Evolutionary conservation across 352 stramenopile species (phyloP).

Genomic region (Phytophthora cryptogea): DNA sequence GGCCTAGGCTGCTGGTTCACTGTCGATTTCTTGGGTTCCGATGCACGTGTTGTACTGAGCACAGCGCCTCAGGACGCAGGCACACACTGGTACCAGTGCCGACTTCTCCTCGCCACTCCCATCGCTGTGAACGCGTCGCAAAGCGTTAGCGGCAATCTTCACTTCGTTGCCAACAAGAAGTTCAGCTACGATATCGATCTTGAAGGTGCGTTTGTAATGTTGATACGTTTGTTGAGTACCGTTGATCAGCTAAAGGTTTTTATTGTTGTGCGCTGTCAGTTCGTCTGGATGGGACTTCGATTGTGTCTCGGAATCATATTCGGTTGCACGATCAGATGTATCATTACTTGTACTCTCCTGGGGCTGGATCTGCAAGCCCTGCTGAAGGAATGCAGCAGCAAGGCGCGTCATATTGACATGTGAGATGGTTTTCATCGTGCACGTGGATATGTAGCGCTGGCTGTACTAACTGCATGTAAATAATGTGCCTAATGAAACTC

Average conservation of each 20-base stretch:
- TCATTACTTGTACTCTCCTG: constrained; percentile 86
- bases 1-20: constrained; percentile 99
- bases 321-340: constrained; percentile 96
- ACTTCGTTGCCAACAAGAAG: constrained; percentile 95
- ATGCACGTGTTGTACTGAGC: constrained; percentile 81
- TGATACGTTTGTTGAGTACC: neutral
- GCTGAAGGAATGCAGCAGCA: constrained; percentile 19
- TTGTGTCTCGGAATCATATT: constrained; percentile 83
- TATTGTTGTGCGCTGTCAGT: constrained; percentile 47
- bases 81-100: constrained; percentile 94
- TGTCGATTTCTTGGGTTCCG: constrained; percentile 95
- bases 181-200: constrained; percentile 96
- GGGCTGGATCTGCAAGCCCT: constrained; percentile 17
- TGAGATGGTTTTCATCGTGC: neutral
- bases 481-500: neutral
- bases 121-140: constrained; percentile 93
- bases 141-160: constrained; percentile 85
- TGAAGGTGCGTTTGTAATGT: constrained; percentile 48
- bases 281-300: constrained; percentile 86
- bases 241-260: neutral
- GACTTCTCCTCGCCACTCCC: constrained; percentile 89
- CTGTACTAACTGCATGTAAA: neutral
- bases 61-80: constrained; percentile 76
- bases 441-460: neutral
- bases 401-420: constrained; percentile 27